These are phyloP conservation scores for Claviceps pusilla DNA, from an alignment of 2,329 filamentous ascomycete species.

Conservation along the genomic window DNA sequence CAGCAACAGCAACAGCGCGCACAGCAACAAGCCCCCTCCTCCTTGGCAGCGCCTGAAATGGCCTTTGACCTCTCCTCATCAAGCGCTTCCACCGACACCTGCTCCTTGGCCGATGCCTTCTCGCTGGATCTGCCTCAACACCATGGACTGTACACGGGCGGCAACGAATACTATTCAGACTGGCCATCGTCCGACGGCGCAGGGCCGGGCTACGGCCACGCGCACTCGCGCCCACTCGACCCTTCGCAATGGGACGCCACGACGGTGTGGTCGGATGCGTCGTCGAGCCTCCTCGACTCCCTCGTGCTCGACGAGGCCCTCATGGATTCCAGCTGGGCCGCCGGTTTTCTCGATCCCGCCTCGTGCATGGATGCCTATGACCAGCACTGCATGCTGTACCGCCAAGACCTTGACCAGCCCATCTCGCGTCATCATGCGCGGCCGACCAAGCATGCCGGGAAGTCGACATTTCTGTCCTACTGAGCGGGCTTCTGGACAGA, in stretches of 20 bases:
- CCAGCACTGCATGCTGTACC: constrained; percentile 1
- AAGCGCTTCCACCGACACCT: neutral
- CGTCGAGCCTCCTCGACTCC: constrained; percentile 3
- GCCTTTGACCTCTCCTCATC: constrained; percentile 1
- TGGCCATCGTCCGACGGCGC: neutral
- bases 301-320: constrained; percentile 2
- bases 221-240: neutral
- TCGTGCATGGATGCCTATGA: constrained; percentile 4
- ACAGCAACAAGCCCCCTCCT: neutral
- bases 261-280: constrained; percentile 5
- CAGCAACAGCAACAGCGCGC: too few species aligned
- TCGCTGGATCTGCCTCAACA: neutral
- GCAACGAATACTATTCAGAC: constrained; percentile 2
- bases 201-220: neutral
- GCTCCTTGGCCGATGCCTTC: neutral
- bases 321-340: constrained; percentile 1
- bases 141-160: neutral
- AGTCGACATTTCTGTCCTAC: constrained; percentile 4
- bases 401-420: neutral
- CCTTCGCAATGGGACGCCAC: constrained; percentile 4
- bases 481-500: neutral
- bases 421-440: neutral
- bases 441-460: constrained; percentile 2
- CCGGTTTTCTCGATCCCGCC: neutral
- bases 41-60: constrained; percentile 1